phyloP scores from a whole-genome alignment of 2,329 filamentous ascomycete species.

The Calycina herbarum region DNA sequence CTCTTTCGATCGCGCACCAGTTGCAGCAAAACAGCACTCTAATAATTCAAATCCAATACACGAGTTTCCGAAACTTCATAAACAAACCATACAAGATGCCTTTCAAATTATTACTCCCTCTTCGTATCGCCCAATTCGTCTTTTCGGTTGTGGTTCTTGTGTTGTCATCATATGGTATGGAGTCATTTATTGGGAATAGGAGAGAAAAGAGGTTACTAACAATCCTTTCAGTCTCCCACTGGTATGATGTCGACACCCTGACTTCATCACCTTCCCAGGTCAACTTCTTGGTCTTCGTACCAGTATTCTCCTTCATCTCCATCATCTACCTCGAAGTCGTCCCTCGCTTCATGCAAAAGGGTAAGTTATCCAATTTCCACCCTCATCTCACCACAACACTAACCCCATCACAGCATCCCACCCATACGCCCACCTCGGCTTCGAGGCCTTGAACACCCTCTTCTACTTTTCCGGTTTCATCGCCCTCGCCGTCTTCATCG shows the following conservation, averaged over 20 bases:
- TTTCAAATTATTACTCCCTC: constrained; percentile 43
- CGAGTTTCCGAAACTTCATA: neutral
- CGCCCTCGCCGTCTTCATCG: constrained; percentile 57
- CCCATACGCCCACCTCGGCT: constrained; percentile 48
- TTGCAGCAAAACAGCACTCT: constrained; percentile 21
- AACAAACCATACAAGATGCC: constrained; percentile 38
- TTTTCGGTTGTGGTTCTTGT: constrained; percentile 48
- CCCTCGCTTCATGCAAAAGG: constrained; percentile 42
- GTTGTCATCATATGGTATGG: constrained; percentile 51
- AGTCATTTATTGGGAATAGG: neutral
- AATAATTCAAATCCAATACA: constrained; percentile 11
- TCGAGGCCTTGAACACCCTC: constrained; percentile 54
- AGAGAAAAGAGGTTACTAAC: constrained; percentile 24
- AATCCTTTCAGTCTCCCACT: constrained; percentile 52
- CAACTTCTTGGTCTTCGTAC: constrained; percentile 58
- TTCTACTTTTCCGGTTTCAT: constrained; percentile 63
- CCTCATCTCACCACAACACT: neutral
- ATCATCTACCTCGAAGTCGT: constrained; percentile 53
- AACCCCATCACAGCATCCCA: constrained; percentile 42
- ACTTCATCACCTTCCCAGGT: constrained; percentile 55
- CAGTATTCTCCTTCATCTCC: constrained; percentile 55
- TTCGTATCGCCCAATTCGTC: constrained; percentile 48
- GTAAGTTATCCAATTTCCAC: constrained; percentile 19
- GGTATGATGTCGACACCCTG: constrained; percentile 57
- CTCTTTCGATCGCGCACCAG: constrained; percentile 24